phyloP scores from a whole-genome alignment of 1,284 basidiomycete genomes.

The Moesziomyces aphidis region DNA sequence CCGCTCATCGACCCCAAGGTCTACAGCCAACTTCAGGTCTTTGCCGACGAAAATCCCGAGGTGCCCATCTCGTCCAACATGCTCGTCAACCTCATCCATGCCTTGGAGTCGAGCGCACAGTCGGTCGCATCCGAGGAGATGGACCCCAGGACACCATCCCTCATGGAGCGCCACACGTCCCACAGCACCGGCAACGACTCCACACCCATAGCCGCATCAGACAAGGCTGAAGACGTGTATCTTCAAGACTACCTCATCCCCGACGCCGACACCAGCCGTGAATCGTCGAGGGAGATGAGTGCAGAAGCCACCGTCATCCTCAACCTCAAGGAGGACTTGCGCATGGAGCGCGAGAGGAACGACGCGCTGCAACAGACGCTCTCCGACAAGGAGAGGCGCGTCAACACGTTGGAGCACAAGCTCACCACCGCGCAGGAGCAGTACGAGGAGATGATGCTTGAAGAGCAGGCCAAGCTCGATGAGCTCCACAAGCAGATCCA shows the following conservation, averaged over 20 bases:
- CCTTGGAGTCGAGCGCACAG: conserved; percentile 35
- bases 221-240: conserved; percentile 25
- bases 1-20: conserved; percentile 40
- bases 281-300: conserved; percentile 32
- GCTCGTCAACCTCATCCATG: conserved; percentile 45
- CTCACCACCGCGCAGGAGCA: conserved; percentile 46
- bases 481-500: conserved; percentile 42
- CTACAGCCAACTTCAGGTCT: conserved; percentile 33
- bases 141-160: conserved; percentile 14
- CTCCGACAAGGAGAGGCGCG: conserved; percentile 41
- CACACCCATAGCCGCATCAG: conserved; percentile 23
- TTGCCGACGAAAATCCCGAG: conserved; percentile 37
- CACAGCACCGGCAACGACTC: conserved; percentile 37
- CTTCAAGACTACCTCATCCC: conserved; percentile 33
- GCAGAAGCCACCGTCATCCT: conserved; percentile 32
- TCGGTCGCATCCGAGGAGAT: conserved; percentile 25
- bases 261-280: conserved; percentile 32
- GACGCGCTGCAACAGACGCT: conserved; percentile 41
- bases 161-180: conserved; percentile 24
- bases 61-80: conserved; percentile 41
- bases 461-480: conserved; percentile 39
- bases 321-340: conserved; percentile 44
- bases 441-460: conserved; percentile 41
- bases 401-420: conserved; percentile 42
- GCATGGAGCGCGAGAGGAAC: conserved; percentile 43